Evolutionary conservation across 208 protist species (phyloP), one percentile per base, ranked within the genome.

Genomic region (Polymyxa betae): DNA sequence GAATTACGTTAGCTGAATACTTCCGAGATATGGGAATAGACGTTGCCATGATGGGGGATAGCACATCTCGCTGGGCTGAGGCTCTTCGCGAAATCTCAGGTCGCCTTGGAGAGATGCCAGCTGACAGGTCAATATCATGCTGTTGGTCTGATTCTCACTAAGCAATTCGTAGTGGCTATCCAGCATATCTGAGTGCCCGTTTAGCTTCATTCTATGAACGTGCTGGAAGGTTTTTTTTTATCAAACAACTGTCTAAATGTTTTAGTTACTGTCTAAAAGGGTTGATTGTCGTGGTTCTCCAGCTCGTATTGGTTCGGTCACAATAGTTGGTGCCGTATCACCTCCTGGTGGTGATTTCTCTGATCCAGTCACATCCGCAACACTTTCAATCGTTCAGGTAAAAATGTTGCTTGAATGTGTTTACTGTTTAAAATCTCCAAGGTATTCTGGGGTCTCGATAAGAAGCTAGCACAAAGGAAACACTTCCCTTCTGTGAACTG

Each of bases 401-500:
- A n/a, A n/a, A n/a, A n/a, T n/a, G n/a, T n/a, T n/a, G n/a, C n/a
- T n/a, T n/a, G n/a, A n/a, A n/a, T n/a, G n/a, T n/a, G n/a, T n/a
- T n/a, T n/a, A n/a, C n/a, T n/a, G n/a, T n/a, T n/a, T n/a, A n/a
- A n/a, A n/a, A n/a, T n/a, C n/a, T n/a, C n/a, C n/a, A n/a, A n/a
- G n/a, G 98, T 99, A 41, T 99, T 99, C 95, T 99, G 98, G 98
- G 98, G 98, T 93, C 95, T 99, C 0, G 97, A 99, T 95, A 99
- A 99, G 96, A 99, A 98, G 91, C 96, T 99, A 0, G 99, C 99
- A 0, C 98, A 99, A 96, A 95, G 99, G 88, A 99, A 99, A 96
- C 99, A 99, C 96, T 99, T 99, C 96, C 99, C 99, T 45, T 99
- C 98, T 5, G 97, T 99, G 45, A 99, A 99, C 95, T 99, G 99